Evolutionary conservation across 192 early-diverging fungal species (phyloP).

Genomic region (Linnemannia schmuckeri): DNA sequence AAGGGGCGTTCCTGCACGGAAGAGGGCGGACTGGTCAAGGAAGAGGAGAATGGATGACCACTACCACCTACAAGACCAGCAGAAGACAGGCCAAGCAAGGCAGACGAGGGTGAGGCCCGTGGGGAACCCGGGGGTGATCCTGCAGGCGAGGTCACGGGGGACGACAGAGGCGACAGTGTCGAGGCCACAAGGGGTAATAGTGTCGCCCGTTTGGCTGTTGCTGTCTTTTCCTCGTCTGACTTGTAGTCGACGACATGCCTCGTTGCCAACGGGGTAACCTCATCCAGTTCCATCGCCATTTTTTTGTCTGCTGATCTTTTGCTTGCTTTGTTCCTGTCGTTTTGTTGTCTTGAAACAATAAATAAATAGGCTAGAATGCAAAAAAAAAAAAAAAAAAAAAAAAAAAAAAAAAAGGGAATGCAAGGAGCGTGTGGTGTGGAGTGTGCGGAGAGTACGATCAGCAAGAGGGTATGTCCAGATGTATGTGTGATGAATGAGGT

Average conservation of each 20-base stretch:
- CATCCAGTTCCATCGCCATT: conserved; percentile 6
- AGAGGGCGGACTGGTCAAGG: background rate
- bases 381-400: too few relatives aligned
- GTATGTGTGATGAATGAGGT: background rate
- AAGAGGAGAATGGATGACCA: background rate
- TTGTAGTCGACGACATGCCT: background rate
- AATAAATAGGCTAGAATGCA: background rate
- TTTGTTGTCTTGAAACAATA: background rate
- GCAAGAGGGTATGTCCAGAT: too few relatives aligned
- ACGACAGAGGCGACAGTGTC: background rate
- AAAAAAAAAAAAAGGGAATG: background rate
- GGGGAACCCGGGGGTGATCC: background rate
- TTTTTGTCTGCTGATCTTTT: background rate
- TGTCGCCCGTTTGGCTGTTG: conserved; percentile 12
- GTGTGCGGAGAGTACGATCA: background rate
- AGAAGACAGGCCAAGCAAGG: background rate
- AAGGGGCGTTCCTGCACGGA: background rate
- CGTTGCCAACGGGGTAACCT: background rate
- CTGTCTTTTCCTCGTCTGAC: background rate
- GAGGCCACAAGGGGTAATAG: conserved; percentile 24
- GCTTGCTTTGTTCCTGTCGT: background rate
- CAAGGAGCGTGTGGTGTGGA: background rate
- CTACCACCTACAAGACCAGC: background rate
- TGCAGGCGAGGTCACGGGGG: conserved; percentile 10
- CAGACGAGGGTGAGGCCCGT: background rate